Base-by-base conservation (phyloP, 2,329 filamentous ascomycete species). In the Claviceps pazoutovae region DNA sequence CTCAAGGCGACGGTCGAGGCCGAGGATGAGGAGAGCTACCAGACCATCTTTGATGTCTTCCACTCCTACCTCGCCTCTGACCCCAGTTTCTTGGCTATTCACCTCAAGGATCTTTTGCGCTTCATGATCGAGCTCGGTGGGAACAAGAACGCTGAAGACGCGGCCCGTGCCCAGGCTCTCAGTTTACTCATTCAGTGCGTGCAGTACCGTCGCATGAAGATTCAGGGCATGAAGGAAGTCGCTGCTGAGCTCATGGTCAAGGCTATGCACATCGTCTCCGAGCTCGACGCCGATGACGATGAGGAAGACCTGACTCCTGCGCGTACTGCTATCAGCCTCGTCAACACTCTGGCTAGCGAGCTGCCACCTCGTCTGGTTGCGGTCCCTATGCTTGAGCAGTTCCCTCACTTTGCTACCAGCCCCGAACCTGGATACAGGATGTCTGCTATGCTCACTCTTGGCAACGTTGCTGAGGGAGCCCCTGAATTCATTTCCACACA, bases 401-500 rank as follows among this genome's bases (percentile, higher is more conserved):
- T 97, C 58, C 84, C 88, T 39, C 79, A 80, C 59, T 96, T 93
- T 64, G 88, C 91, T 59, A 78, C 78, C 59, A 83, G 81, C 63
- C 70, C 76, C 54, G 79, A 94, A 62, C 78, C 89, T 38, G 83
- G 88, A 60, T 85, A 86, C 71, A 84, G 91, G 54, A 86, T 91
- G 69, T 90, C 91, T 51, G 90, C 87, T 69, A 93, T 97, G 64
- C 77, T 97, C 56, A 85, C 91, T 48, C 79, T 98, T 5, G 91
- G 91, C 54, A 94, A 91, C 74, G 91, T 88, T 60, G 91, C 95
- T 50, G 93, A 97, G 74, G 93, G 93, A 60, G 91, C 93, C 34
- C 93, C 93, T 16, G 93, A 98, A 68, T 98, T 97, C 70, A 89
- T 97, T 63, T 88, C 88, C 57, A 95, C 90, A 19, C 93, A 98